Evolutionary conservation across 768 basidiomycete species (phyloP).

Genomic region (Candolleomyces efflorescens): DNA sequence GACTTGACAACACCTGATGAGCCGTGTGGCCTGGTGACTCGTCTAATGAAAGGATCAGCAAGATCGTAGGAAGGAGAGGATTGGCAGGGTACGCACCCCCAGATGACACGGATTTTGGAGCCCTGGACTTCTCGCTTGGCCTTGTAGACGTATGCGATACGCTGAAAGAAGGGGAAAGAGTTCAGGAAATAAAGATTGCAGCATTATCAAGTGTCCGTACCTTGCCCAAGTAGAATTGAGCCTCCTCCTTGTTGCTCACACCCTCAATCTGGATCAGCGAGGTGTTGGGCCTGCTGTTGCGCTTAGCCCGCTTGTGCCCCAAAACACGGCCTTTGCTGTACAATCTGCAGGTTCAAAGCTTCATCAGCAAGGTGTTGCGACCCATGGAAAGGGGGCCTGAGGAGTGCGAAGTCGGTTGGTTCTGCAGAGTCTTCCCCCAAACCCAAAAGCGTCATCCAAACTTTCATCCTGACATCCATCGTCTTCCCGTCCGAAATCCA

Average conservation of each 20-base stretch:
- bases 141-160: conserved; percentile 97
- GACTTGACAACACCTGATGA: conserved; percentile 94
- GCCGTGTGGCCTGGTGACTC: conserved; percentile 91
- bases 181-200: not conserved
- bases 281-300: conserved; percentile 94
- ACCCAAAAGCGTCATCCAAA: conserved; percentile 24
- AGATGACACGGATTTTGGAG: conserved; percentile 95
- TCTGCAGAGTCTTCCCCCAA: conserved; percentile 4
- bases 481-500: conserved; percentile 18
- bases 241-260: conserved; percentile 88
- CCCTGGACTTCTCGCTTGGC: conserved; percentile 94
- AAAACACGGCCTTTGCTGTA: conserved; percentile 96
- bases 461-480: conserved; percentile 41
- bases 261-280: conserved; percentile 97
- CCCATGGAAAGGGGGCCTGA: not conserved
- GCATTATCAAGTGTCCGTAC: conserved; percentile 38
- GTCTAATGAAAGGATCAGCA: conserved; percentile 37
- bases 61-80: not conserved
- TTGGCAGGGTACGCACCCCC: conserved; percentile 64
- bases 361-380: conserved; percentile 14
- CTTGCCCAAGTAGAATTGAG: conserved; percentile 98
- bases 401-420: not conserved
- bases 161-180: conserved; percentile 40
- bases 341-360: conserved; percentile 50
- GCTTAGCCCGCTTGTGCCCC: conserved; percentile 98